These are phyloP conservation scores for Aurinia saxatilis DNA, from an alignment of 345 rosid species.

Conservation along the genomic window DNA sequence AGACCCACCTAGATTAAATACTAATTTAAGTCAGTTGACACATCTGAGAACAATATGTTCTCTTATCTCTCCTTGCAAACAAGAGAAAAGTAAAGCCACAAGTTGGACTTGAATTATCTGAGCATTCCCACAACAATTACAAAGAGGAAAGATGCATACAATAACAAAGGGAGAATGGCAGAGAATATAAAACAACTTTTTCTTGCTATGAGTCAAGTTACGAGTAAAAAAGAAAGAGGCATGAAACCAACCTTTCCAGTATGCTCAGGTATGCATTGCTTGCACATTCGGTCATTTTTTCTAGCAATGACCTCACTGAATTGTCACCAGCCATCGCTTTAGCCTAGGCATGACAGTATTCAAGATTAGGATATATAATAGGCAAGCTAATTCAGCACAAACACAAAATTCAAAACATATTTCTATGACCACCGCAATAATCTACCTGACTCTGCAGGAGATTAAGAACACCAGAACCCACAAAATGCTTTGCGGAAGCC, in stretches of 20 bases:
- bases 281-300: conserved; percentile 91
- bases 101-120: neutral
- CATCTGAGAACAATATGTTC: conserved; percentile 4
- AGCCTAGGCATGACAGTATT: conserved; percentile 48
- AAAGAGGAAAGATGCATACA: neutral
- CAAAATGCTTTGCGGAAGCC: conserved; percentile 63
- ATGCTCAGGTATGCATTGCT: conserved; percentile 92
- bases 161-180: neutral
- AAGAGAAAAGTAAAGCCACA: neutral
- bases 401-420: neutral
- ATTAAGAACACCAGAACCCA: conserved; percentile 90
- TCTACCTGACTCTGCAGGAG: conserved; percentile 91
- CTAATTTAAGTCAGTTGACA: conserved; percentile 16
- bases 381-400: conserved; percentile 2
- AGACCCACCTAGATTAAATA: conserved; percentile 75
- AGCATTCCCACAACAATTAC: neutral
- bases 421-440: neutral
- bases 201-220: neutral
- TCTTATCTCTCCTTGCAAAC: conserved; percentile 3
- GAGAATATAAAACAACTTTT: neutral
- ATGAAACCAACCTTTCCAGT: conserved; percentile 64
- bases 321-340: conserved; percentile 97
- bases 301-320: conserved; percentile 87
- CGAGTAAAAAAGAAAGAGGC: conserved; percentile 5
- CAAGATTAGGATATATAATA: conserved; percentile 19